Evolutionary conservation across 495 filamentous ascomycete species (phyloP), one percentile per base, ranked within the genome.

Genomic region (Penicilliopsis zonata): DNA sequence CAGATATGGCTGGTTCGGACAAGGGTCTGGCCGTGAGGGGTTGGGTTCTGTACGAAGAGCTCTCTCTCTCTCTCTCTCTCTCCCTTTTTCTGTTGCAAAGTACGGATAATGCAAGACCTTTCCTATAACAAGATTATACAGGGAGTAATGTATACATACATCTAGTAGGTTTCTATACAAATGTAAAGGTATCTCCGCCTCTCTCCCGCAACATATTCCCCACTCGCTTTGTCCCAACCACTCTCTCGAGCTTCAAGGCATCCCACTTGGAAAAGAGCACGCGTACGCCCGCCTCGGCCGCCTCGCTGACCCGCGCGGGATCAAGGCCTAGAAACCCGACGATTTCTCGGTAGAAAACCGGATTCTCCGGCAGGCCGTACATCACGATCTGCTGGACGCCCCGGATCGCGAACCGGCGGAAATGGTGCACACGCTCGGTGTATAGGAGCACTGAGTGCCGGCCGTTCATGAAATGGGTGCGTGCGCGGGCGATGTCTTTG

Each of bases 371-470:
- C 9, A 94, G 47, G 2, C 74, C 77, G 52, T 96, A 98, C 63
- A 93, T 76, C 24, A 94, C 60, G 5, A 95, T 69, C 30, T 72
- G 68, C 52, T 73, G 76, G 16, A 86, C 86, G 8, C 90, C 90
- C 20, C 74, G 67, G 13, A 98, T 58, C 36, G 69, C 69, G 46
- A 86, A 88, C 13, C 92, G 70, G 16, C 82, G 67, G 64, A 96
- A 98, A 52, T 98, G 92, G 58, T 96, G 92, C 12, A 86, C 78
- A 17, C 90, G 78, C 53, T 88, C 87, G 6, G 86, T 86, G 55
- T 96, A 96, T 12, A 98, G 63, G 21, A 98, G 58, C 13, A 95
- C 69, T 21, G 76, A 76, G 43, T 94, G 80, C 17, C 82, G 67
- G 4, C 87, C 88, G 27, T 57, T 78, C 36, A 86, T 53, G 58